These are phyloP conservation scores for Camellia lanceoleosa DNA, from an alignment of 148 eudicot species.

Conservation along the genomic window DNA sequence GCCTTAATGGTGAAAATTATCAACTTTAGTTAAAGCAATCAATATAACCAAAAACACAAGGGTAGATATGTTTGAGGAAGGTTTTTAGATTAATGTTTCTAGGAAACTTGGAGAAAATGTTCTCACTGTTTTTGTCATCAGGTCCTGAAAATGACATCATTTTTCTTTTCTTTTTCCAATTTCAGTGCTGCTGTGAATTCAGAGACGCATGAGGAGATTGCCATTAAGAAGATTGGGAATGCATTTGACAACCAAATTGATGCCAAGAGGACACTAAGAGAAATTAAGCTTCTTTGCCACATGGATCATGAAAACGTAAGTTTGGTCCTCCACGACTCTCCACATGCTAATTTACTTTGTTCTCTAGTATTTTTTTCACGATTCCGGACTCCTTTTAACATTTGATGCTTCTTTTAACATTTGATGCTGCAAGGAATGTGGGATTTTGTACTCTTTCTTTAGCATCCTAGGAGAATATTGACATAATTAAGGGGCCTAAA, in stretches of 20 bases:
- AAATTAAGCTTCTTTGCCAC: slow-evolving; percentile 73
- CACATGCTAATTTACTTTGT: not conserved
- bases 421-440: not conserved
- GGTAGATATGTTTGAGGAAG: not conserved
- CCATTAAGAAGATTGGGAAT: slow-evolving; percentile 88
- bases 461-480: not conserved
- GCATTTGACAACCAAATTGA: slow-evolving; percentile 76
- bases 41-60: not conserved
- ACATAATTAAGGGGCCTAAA: not conserved
- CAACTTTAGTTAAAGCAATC: not conserved
- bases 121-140: not conserved
- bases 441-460: not conserved
- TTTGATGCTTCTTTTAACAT: too few species aligned
- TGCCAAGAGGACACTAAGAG: slow-evolving; percentile 81
- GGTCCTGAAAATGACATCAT: not conserved
- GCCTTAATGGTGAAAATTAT: not conserved
- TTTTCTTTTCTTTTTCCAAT: not conserved
- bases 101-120: not conserved
- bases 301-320: slow-evolving; percentile 78
- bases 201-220: slow-evolving; percentile 66
- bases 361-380: not conserved
- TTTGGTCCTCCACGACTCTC: not conserved
- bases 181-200: slow-evolving; percentile 77
- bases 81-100: not conserved
- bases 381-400: not conserved